Conservation (phyloP, 495 filamentous ascomycete genomes). For the Podospora sp. region DNA sequence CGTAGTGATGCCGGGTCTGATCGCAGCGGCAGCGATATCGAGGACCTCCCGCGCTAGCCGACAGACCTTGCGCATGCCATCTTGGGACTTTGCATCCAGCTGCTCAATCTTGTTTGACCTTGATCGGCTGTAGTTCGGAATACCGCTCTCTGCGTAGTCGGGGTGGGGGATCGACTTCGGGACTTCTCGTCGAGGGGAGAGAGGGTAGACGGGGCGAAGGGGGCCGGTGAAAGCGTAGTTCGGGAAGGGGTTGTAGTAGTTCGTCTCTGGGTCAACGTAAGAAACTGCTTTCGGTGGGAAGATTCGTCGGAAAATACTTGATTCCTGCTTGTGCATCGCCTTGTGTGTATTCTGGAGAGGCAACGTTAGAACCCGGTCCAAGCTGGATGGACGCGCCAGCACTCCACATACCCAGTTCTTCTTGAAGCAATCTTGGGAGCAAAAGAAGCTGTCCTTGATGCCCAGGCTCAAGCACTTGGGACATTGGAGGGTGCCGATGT, state of each 20-base stretch:
- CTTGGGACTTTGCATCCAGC: constrained; percentile 73
- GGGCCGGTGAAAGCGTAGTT: constrained; percentile 78
- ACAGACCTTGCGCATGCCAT: constrained; percentile 92
- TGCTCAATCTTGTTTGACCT: constrained; percentile 78
- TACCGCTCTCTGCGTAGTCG: constrained; percentile 82
- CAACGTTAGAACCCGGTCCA: background rate
- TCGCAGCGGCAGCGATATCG: constrained; percentile 81
- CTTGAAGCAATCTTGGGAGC: constrained; percentile 98
- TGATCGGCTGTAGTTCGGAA: constrained; percentile 77
- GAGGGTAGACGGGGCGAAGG: constrained; percentile 84
- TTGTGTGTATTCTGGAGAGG: constrained; percentile 77
- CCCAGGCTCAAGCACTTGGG: constrained; percentile 90
- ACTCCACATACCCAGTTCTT: constrained; percentile 81
- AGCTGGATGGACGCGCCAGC: background rate
- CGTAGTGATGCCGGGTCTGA: constrained; percentile 88
- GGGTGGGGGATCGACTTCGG: constrained; percentile 82
- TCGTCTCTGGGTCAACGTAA: constrained; percentile 88
- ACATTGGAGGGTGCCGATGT: constrained; percentile 83
- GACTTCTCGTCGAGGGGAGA: constrained; percentile 71
- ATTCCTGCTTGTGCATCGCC: constrained; percentile 75
- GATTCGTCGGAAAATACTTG: constrained; percentile 72
- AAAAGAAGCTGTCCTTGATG: constrained; percentile 89
- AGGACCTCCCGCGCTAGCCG: constrained; percentile 86
- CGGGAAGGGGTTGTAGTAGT: constrained; percentile 87
- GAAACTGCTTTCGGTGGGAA: constrained; percentile 75